A percentile compares a stretch with the other conserved stretches of the same genome.
These are phyloP conservation scores for Epicoccum nigrum DNA, from an alignment of 2,329 filamentous ascomycete species.

Conservation along the genomic window DNA sequence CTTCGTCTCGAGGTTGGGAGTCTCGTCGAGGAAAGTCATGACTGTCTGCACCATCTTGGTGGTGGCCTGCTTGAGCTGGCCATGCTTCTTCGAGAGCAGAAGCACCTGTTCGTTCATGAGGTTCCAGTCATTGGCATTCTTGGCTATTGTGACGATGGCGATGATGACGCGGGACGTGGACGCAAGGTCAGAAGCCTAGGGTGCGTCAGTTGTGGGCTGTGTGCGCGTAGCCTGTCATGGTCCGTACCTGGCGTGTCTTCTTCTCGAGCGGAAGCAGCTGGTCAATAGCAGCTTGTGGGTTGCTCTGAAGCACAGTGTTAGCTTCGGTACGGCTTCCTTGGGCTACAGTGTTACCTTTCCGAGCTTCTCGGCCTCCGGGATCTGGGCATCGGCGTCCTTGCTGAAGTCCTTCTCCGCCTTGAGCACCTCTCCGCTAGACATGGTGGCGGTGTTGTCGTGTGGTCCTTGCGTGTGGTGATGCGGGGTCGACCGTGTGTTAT, in stretches of 20 bases:
- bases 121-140: constrained; percentile 90
- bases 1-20: constrained; percentile 85
- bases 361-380: constrained; percentile 88
- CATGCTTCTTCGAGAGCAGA: constrained; percentile 98
- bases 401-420: constrained; percentile 99
- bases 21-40: constrained; percentile 87
- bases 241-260: constrained; percentile 86
- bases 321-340: constrained; percentile 15
- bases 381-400: constrained; percentile 90
- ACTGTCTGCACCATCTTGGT: constrained; percentile 99
- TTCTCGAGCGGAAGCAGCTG: constrained; percentile 93
- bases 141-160: constrained; percentile 91
- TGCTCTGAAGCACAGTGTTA: constrained; percentile 58
- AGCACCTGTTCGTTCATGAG: constrained; percentile 96
- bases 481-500: background rate
- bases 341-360: constrained; percentile 68
- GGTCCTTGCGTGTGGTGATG: constrained; percentile 1
- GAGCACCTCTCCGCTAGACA: constrained; percentile 79
- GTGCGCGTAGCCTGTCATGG: constrained; percentile 8
- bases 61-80: constrained; percentile 97
- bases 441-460: constrained; percentile 51
- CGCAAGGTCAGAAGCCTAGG: constrained; percentile 88
- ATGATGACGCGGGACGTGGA: constrained; percentile 90
- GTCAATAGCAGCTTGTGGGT: constrained; percentile 87
- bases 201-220: constrained; percentile 28